phyloP scores from a whole-genome alignment of 208 protist species.

The Wallacemonas rigidus region DNA sequence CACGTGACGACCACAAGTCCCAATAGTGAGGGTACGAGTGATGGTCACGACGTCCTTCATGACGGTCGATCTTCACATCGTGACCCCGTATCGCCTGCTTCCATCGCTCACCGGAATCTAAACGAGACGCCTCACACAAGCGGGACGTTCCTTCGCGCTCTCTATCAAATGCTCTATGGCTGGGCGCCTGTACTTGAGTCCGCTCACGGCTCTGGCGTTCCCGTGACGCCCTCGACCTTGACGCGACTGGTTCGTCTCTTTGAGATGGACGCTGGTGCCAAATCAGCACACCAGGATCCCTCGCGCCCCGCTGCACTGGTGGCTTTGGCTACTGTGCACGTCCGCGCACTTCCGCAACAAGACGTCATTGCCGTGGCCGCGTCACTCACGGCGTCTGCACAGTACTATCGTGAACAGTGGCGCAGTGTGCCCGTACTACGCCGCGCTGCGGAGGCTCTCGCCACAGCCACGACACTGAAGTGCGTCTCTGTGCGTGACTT shows the following conservation, averaged over 20 bases:
- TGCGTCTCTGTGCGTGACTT: conserved; percentile 15
- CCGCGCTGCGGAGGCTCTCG: neutral
- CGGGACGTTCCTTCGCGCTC: neutral
- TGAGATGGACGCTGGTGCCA: neutral
- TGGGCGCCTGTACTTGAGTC: conserved; percentile 8
- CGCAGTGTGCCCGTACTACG: neutral
- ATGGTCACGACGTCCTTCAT: no score
- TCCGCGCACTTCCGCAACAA: neutral
- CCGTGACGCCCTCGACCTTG: neutral
- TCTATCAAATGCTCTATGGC: neutral
- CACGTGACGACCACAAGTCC: neutral
- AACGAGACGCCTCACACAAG: neutral
- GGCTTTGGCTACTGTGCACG: conserved; percentile 4
- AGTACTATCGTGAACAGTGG: neutral
- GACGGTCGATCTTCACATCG: no score
- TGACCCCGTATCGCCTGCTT: no score
- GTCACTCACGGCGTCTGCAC: neutral
- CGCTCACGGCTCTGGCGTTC: neutral
- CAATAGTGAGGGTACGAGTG: neutral
- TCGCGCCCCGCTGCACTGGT: neutral
- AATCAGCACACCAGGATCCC: neutral
- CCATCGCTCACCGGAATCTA: no score
- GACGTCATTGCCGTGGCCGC: neutral
- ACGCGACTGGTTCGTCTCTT: neutral
- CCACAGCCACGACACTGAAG: conserved; percentile 9